These are phyloP conservation scores for Leccinellum albellum DNA, from an alignment of 768 basidiomycete genomes.

Conservation along the genomic window DNA sequence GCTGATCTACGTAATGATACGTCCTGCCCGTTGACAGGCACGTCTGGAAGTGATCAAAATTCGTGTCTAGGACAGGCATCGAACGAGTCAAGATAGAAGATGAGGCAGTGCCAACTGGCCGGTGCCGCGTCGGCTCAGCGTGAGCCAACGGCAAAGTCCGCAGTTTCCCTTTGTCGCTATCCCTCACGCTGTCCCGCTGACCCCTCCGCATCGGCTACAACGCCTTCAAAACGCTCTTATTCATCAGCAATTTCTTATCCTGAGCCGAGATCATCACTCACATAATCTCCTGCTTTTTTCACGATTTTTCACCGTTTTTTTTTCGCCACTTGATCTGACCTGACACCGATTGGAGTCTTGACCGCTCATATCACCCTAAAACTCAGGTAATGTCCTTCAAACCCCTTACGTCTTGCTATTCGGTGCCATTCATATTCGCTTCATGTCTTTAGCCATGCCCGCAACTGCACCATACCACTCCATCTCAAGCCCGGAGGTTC, in stretches of 20 bases:
- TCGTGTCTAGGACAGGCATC: background rate
- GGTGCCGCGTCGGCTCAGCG: conserved; percentile 23
- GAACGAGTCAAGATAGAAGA: conserved; percentile 3
- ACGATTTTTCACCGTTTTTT: conserved; percentile 23
- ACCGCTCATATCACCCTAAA: conserved; percentile 27
- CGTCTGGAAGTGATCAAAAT: conserved; percentile 42
- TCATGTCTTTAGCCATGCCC: conserved; percentile 39
- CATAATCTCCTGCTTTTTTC: conserved; percentile 8
- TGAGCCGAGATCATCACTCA: conserved; percentile 7
- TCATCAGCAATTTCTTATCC: conserved; percentile 13
- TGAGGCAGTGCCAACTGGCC: conserved; percentile 18
- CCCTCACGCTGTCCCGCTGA: conserved; percentile 23
- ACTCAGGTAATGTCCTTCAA: conserved; percentile 34
- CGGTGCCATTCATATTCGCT: conserved; percentile 14
- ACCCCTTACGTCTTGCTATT: conserved; percentile 19
- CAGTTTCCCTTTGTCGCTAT: conserved; percentile 27
- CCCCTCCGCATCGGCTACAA: conserved; percentile 13
- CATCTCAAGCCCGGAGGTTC: conserved; percentile 29
- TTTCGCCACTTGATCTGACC: conserved; percentile 20
- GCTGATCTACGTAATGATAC: conserved; percentile 73
- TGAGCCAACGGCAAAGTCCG: conserved; percentile 27
- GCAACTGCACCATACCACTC: conserved; percentile 37
- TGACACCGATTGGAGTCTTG: conserved; percentile 18
- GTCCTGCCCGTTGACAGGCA: conserved; percentile 54
- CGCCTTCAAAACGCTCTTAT: conserved; percentile 1